Conservation (phyloP, 495 filamentous ascomycete species). For the Ramalina peruviana region DNA sequence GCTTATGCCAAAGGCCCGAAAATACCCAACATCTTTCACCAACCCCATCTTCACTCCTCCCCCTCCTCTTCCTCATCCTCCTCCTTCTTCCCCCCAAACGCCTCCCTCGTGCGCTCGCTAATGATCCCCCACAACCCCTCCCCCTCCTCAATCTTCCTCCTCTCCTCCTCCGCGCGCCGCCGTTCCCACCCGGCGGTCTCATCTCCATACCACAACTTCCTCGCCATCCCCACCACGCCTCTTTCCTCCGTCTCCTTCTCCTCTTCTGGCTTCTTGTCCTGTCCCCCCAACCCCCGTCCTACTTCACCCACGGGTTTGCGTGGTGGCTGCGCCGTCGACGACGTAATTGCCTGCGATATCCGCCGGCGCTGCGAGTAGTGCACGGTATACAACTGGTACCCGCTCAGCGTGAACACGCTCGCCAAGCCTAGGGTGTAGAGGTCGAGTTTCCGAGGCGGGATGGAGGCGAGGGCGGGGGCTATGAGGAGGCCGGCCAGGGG, state of each 20-base stretch:
- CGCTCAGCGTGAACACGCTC: constrained; percentile 43
- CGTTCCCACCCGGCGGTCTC: constrained; percentile 58
- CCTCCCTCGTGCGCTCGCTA: constrained; percentile 71
- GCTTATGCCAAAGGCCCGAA: no score
- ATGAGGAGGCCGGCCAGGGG: constrained; percentile 41
- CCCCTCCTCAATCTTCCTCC: constrained; percentile 52
- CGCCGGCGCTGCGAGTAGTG: neutral
- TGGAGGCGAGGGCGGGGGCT: constrained; percentile 52
- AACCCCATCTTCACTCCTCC: neutral
- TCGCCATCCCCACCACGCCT: constrained; percentile 26
- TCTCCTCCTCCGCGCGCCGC: constrained; percentile 53
- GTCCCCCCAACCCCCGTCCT: no score
- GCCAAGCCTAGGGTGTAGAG: constrained; percentile 44
- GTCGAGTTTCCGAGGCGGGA: constrained; percentile 72
- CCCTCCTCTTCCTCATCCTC: neutral
- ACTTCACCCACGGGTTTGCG: no score
- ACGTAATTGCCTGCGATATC: neutral
- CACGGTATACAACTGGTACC: constrained; percentile 41
- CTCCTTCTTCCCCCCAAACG: constrained; percentile 19
- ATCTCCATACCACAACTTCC: constrained; percentile 51
- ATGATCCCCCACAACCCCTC: constrained; percentile 74
- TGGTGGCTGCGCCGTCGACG: no score
- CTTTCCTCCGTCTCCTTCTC: neutral
- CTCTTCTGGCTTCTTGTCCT: no score
- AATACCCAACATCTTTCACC: no score